Conservation (phyloP, 495 filamentous ascomycete genomes). For the Amniculicola lignicola region DNA sequence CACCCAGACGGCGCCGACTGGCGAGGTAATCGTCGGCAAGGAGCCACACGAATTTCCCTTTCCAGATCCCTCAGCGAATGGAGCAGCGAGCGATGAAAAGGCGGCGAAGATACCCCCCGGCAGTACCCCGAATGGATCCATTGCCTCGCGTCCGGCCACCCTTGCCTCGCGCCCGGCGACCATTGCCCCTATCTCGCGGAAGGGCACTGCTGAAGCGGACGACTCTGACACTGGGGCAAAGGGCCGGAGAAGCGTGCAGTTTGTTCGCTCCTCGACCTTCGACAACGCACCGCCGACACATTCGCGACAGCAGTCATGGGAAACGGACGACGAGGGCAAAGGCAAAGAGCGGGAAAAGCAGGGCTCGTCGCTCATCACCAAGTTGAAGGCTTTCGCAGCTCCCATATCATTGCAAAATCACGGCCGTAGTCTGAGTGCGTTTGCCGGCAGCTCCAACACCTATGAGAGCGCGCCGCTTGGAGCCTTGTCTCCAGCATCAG, state of each 20-base stretch:
- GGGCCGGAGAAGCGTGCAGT: constrained; percentile 44
- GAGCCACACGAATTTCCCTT: constrained; percentile 35
- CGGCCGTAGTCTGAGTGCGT: constrained; percentile 37
- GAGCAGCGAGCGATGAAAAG: background rate
- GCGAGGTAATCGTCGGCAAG: background rate
- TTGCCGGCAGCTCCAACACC: constrained; percentile 33
- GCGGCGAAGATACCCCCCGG: background rate
- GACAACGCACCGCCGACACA: constrained; percentile 24
- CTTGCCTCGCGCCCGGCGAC: background rate
- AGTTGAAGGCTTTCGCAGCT: constrained; percentile 43
- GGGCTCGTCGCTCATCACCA: constrained; percentile 40
- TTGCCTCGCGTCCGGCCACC: constrained; percentile 1
- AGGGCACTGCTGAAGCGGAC: constrained; percentile 29
- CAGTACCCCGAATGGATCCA: constrained; percentile 9
- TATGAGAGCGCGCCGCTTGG: constrained; percentile 27
- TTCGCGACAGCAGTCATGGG: constrained; percentile 34
- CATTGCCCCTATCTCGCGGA: constrained; percentile 26
- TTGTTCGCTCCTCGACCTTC: constrained; percentile 37
- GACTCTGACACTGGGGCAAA: constrained; percentile 39
- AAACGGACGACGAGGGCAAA: constrained; percentile 33
- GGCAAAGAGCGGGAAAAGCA: constrained; percentile 33
- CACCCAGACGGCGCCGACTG: constrained; percentile 7
- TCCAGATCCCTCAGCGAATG: constrained; percentile 5
- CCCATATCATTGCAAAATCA: constrained; percentile 38
- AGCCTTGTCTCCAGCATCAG: constrained; percentile 26